Conservation (phyloP, 768 basidiomycete genomes). For the Lactarius tabidus region DNA sequence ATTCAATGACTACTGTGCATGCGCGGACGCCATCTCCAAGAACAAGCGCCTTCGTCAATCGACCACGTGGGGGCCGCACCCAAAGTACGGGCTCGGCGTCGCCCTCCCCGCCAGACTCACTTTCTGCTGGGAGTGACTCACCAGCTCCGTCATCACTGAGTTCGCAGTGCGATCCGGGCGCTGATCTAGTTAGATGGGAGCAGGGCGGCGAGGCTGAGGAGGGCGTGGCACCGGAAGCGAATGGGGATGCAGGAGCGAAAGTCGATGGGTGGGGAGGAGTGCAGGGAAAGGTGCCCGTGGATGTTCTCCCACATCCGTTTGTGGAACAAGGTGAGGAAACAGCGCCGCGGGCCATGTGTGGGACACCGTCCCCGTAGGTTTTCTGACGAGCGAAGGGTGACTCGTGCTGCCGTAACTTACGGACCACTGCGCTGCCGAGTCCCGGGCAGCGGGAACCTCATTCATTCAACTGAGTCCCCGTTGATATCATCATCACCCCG, state of each 20-base stretch:
- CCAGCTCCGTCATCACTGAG: slow-evolving; percentile 58
- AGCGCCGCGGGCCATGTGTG: neutral
- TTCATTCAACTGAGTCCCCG: slow-evolving; percentile 1
- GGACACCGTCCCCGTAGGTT: slow-evolving; percentile 3
- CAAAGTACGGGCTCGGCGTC: slow-evolving; percentile 23
- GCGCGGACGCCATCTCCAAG: slow-evolving; percentile 39
- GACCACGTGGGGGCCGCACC: neutral
- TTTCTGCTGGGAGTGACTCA: slow-evolving; percentile 47
- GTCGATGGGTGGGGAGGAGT: neutral
- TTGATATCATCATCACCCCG: neutral
- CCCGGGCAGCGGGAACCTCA: slow-evolving; percentile 3
- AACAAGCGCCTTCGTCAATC: slow-evolving; percentile 22
- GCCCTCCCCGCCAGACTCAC: slow-evolving; percentile 31
- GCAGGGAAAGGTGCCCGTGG: slow-evolving; percentile 7
- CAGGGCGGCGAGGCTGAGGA: slow-evolving; percentile 27
- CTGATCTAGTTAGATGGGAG: slow-evolving; percentile 19
- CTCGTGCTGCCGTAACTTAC: neutral
- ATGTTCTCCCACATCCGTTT: neutral
- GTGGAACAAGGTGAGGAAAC: neutral
- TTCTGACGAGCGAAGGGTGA: neutral
- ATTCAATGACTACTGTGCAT: slow-evolving; percentile 48
- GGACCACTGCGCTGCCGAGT: neutral
- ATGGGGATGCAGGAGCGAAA: neutral
- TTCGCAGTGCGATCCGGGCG: slow-evolving; percentile 35
- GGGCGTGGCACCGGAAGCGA: slow-evolving; percentile 6